Conservation (phyloP, 2,329 filamentous ascomycete genomes). For the Colletotrichum melonis region DNA sequence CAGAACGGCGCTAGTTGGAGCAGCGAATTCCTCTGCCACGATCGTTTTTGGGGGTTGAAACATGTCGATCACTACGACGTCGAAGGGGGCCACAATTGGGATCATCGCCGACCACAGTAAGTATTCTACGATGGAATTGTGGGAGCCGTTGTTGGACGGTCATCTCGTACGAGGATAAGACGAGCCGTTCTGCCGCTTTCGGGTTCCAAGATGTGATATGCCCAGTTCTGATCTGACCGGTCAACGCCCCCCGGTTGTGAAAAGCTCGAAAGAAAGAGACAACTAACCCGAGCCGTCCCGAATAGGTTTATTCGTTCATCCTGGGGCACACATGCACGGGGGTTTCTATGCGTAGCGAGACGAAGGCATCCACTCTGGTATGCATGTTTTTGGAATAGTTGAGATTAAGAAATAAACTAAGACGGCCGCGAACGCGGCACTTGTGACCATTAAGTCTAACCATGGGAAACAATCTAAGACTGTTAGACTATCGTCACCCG, state of each 20-base stretch:
- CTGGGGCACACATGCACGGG: background rate
- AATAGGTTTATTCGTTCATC: background rate
- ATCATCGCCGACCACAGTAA: background rate
- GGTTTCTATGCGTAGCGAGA: background rate
- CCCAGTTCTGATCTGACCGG: background rate
- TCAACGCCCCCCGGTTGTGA: background rate
- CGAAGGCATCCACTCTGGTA: background rate
- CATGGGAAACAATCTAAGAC: background rate
- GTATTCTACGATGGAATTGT: background rate
- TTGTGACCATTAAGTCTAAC: background rate
- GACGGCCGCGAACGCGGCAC: background rate
- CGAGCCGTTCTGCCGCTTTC: background rate
- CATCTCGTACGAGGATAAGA: conserved; percentile 1
- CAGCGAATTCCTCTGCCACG: background rate
- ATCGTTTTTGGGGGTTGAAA: conserved; percentile 27
- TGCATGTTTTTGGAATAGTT: background rate
- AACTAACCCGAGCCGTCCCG: background rate
- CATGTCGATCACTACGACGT: conserved; percentile 16
- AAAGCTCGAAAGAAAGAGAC: background rate
- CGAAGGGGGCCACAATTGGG: conserved; percentile 15
- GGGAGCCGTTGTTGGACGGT: background rate
- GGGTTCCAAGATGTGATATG: background rate
- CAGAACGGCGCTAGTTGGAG: background rate
- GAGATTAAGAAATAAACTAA: background rate
- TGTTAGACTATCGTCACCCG: conserved; percentile 18